phyloP scores from a whole-genome alignment of 1,139 yeast genomes.

The Yamadazyma jaroonii region DNA sequence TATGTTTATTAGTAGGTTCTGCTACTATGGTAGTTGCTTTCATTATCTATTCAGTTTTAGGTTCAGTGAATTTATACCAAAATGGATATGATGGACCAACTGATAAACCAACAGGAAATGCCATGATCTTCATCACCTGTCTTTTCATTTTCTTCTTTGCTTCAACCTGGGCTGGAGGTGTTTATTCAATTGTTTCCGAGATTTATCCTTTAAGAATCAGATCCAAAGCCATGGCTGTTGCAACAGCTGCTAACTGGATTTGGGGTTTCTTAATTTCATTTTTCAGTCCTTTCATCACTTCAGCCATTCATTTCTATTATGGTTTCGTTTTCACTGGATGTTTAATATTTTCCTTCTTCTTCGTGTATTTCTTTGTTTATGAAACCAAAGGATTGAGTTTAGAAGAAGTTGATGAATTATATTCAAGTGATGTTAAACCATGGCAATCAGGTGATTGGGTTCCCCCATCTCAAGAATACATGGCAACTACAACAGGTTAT shows the following conservation, averaged over 20 bases:
- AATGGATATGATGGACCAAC: constrained; percentile 37
- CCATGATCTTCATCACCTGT: constrained; percentile 74
- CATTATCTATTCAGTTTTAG: constrained; percentile 57
- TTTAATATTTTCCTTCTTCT: constrained; percentile 52
- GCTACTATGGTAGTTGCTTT: constrained; percentile 53
- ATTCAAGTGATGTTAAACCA: constrained; percentile 41
- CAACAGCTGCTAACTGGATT: constrained; percentile 76
- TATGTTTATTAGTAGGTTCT: constrained; percentile 51
- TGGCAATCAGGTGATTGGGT: constrained; percentile 46
- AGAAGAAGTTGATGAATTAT: constrained; percentile 69
- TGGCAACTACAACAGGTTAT: constrained; percentile 30
- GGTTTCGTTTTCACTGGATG: constrained; percentile 79
- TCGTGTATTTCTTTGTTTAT: constrained; percentile 55
- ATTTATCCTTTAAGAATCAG: constrained; percentile 76
- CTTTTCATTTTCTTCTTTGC: constrained; percentile 79
- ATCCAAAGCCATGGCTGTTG: constrained; percentile 75
- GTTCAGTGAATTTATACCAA: constrained; percentile 56
- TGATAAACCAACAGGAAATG: constrained; percentile 55
- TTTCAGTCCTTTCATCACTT: constrained; percentile 68
- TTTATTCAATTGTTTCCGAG: constrained; percentile 76
- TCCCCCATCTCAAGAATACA: constrained; percentile 33
- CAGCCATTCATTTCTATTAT: constrained; percentile 44
- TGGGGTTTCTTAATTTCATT: constrained; percentile 76
- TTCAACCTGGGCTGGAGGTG: constrained; percentile 82
- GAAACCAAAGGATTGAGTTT: constrained; percentile 67